A percentile compares a stretch with the other conserved stretches of the same genome.
Conservation (phyloP, 176 grass and related monocot species). For the Zea luxurians region DNA sequence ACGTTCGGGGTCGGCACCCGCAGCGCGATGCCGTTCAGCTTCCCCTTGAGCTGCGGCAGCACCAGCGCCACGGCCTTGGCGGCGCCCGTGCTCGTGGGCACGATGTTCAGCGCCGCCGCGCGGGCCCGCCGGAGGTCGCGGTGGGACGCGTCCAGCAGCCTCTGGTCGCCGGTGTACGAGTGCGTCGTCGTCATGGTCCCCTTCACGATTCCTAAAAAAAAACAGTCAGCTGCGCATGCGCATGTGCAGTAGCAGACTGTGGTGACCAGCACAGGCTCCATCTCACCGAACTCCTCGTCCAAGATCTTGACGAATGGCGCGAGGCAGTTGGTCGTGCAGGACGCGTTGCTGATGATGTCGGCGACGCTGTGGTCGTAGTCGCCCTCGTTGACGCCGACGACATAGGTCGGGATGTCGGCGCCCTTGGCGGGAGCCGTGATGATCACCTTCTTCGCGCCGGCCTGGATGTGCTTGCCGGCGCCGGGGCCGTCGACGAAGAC, state of each 20-base stretch:
- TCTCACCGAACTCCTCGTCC: constrained; percentile 88
- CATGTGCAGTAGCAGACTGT: too few relatives aligned
- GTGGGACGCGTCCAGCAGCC: constrained; percentile 91
- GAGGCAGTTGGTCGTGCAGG: constrained; percentile 98
- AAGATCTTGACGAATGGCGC: constrained; percentile 95
- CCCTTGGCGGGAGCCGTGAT: constrained; percentile 98
- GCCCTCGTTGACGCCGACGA: constrained; percentile 91
- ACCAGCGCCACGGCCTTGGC: constrained; percentile 94
- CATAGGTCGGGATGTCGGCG: constrained; percentile 94
- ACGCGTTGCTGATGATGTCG: constrained; percentile 95
- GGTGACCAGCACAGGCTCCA: neutral
- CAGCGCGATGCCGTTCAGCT: constrained; percentile 97
- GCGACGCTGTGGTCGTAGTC: constrained; percentile 77
- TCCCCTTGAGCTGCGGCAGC: constrained; percentile 92
- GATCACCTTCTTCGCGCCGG: constrained; percentile 95
- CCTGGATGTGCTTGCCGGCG: constrained; percentile 98
- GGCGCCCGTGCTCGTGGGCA: constrained; percentile 88
- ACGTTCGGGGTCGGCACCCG: constrained; percentile 98
- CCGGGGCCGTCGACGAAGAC: constrained; percentile 95
- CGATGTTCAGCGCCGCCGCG: constrained; percentile 93
- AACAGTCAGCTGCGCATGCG: too few relatives aligned
- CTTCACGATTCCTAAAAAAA: constrained; percentile 71
- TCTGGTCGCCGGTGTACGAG: constrained; percentile 98
- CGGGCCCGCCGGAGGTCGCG: constrained; percentile 80
- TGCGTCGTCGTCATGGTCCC: constrained; percentile 99